A percentile compares a stretch with the other conserved stretches of the same genome.
Conservation (phyloP, 352 stramenopile genomes). For the Globisporangium lucens region DNA sequence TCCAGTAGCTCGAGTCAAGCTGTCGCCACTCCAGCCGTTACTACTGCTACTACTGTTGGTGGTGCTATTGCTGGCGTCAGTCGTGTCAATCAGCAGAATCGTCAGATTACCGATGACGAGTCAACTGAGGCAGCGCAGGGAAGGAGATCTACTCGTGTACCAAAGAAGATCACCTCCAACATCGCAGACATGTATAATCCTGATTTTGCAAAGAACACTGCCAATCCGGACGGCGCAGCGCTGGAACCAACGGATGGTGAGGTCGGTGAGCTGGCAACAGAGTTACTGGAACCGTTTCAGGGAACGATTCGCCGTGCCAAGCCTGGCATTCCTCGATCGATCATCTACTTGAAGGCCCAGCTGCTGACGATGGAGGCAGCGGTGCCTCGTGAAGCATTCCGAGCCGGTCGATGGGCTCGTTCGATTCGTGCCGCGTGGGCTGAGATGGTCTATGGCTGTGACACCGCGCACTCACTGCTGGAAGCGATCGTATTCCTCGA, state of each 20-base stretch:
- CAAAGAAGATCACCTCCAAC: constrained; percentile 73
- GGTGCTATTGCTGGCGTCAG: not conserved
- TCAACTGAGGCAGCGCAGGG: constrained; percentile 14
- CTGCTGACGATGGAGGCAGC: constrained; percentile 69
- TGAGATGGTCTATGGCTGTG: constrained; percentile 66
- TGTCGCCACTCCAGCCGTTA: not conserved
- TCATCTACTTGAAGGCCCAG: constrained; percentile 62
- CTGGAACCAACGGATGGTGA: constrained; percentile 65
- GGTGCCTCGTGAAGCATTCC: constrained; percentile 78
- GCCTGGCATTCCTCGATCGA: constrained; percentile 28
- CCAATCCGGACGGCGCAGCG: constrained; percentile 13
- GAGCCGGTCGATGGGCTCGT: constrained; percentile 61
- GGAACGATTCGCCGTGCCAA: constrained; percentile 50
- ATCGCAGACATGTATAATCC: constrained; percentile 81
- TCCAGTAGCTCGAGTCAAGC: not conserved
- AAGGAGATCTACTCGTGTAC: constrained; percentile 60
- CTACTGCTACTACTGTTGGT: not conserved
- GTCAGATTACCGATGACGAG: not conserved
- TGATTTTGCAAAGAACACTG: constrained; percentile 40
- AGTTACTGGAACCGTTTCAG: constrained; percentile 59
- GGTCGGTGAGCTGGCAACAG: constrained; percentile 64
- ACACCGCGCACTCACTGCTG: constrained; percentile 42
- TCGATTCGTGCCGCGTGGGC: constrained; percentile 68
- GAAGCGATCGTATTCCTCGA: constrained; percentile 75
- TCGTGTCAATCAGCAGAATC: not conserved